Base-by-base conservation (phyloP, 495 filamentous ascomycete genomes). In the Saxophila tyrrhenica region DNA sequence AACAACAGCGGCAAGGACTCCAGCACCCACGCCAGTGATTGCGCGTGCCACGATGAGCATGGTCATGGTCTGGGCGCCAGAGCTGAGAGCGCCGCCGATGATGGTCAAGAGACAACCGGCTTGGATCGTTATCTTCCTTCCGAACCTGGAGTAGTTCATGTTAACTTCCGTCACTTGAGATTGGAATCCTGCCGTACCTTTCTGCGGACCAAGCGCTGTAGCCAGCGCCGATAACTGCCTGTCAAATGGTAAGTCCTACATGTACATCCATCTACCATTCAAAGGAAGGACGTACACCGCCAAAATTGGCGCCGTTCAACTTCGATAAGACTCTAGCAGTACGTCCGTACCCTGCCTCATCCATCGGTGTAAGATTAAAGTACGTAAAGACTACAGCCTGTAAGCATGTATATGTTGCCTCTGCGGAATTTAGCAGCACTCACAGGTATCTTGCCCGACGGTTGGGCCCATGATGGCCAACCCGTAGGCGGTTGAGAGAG, bases 11-110 rank as follows among this genome's bases (percentile, higher is more conserved):
- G 71, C 69, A 0, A 78, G 64, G 7, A 72, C 69, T 39, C 74
- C 73, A 21, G 71, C 66, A 17, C 74, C 74, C 15, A 72, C 61
- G 20, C 74, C 73, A 19, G 71, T 69, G 43, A 75, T 66, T 20
- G 76, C 71, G 0, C 75, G 67, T 1, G 69, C 74, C n/a, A 68
- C 69, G 50, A 75, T 66, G 62, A 77, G 75, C 73, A 76, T 77
- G 10, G 66, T 69, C 59, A 60, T 57, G 22, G 69, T 69, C 39
- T 69, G 57, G 51, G 71, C 69, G 16, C 68, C 72, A 46, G 70
- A 50, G 10, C 70, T 69, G 0, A 78, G 63, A 5, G 73, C 73
- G 23, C 68, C 75, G 45, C 73, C 73, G 35, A 74, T 61, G 38
- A 75, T 46, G 3, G 69, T 55, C 24, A 75, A 61, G 47, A 72